Percentiles rank a stretch among this genome's conserved stretches.
Conservation (phyloP, 257 asterid genomes). For the Penstemon davidsonii region DNA sequence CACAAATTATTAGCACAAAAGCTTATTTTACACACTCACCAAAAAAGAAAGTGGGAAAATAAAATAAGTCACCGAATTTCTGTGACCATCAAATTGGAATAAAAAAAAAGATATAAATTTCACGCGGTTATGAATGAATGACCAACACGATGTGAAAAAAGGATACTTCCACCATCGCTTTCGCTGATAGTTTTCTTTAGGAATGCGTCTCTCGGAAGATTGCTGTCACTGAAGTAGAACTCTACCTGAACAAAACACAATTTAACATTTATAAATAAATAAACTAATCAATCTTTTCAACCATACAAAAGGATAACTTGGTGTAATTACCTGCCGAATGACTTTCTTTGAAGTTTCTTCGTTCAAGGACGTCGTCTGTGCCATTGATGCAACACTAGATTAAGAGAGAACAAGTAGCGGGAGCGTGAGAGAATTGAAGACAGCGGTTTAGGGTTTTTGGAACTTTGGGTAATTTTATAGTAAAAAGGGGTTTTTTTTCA, state of each 20-base stretch:
- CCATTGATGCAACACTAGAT: slow-evolving; percentile 36
- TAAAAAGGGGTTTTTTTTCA: slow-evolving; percentile 4
- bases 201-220: slow-evolving; percentile 86
- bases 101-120: background rate
- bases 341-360: slow-evolving; percentile 83
- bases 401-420: slow-evolving; percentile 1
- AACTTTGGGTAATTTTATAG: background rate
- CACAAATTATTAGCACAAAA: background rate
- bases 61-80: too few species aligned
- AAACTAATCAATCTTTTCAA: background rate
- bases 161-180: slow-evolving; percentile 93
- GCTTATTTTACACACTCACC: too few species aligned
- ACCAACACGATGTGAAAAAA: slow-evolving; percentile 16
- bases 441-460: slow-evolving; percentile 57
- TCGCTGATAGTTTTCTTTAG: slow-evolving; percentile 63
- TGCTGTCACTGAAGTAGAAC: slow-evolving; percentile 95
- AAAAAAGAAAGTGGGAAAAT: too few species aligned
- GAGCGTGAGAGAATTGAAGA: background rate
- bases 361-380: slow-evolving; percentile 49
- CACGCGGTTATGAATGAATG: background rate
- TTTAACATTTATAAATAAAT: background rate
- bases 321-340: slow-evolving; percentile 70
- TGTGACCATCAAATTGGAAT: too few species aligned
- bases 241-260: slow-evolving; percentile 59
- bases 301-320: background rate